Evolutionary conservation across 2,329 filamentous ascomycete genomes (phyloP).

Genomic region (Pyricularia sp.): DNA sequence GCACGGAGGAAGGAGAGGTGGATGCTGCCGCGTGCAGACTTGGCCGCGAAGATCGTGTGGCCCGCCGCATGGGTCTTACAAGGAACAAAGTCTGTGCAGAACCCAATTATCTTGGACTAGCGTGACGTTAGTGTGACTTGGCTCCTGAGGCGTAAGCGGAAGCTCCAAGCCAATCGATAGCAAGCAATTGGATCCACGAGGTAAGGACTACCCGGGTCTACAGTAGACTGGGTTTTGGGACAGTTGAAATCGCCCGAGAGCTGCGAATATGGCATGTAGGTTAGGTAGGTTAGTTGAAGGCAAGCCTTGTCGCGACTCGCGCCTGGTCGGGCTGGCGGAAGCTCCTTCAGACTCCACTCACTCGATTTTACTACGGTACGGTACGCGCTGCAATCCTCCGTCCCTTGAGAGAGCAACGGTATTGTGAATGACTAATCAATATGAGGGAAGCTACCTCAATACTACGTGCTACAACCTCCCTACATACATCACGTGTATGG

Average conservation of each 20-base stretch:
- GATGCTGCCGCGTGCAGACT: conserved; percentile 2
- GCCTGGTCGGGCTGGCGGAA: not conserved
- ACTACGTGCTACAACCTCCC: too few relatives aligned
- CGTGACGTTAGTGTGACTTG: not conserved
- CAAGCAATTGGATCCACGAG: not conserved
- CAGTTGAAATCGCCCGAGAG: not conserved
- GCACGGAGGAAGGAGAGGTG: not conserved
- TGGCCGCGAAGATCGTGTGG: conserved; percentile 5
- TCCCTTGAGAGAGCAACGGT: not conserved
- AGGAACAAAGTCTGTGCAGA: not conserved
- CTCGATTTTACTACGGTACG: not conserved
- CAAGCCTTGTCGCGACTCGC: not conserved
- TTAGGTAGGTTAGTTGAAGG: too few relatives aligned
- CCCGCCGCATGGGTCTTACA: conserved; percentile 2
- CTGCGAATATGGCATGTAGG: not conserved
- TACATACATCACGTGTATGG: too few relatives aligned
- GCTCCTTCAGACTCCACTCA: not conserved
- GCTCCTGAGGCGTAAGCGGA: not conserved
- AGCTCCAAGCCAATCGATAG: not conserved
- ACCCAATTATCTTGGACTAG: not conserved
- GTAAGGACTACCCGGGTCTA: not conserved
- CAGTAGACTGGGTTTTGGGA: not conserved
- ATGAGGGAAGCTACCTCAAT: too few relatives aligned
- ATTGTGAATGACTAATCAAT: not conserved
- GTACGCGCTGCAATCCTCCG: not conserved